Base-by-base conservation (phyloP, 2,329 filamentous ascomycete genomes). In the Xylogone sp. region DNA sequence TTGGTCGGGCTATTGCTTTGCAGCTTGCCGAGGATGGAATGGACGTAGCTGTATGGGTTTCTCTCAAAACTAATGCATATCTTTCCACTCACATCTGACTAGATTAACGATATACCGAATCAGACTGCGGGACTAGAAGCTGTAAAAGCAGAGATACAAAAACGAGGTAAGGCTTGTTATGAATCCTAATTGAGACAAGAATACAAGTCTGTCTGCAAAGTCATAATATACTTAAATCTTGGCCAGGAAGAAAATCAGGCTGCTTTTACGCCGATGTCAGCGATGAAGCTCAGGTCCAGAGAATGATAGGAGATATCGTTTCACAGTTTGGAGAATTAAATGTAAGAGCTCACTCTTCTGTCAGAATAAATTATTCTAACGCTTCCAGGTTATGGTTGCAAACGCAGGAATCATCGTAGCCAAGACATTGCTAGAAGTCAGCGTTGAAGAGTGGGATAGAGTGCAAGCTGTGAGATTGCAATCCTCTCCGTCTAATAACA, bases 1-100 rank as follows among this genome's bases (percentile, higher is more conserved):
- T 80, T 10, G 76, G 77, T 21, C 68, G 66, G 21, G 70, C 66
- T 34, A 68, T 78, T 42, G 75, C 74, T 18, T 61, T 73, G 24
- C 73, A 77, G 46, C 62, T 79, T 7, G 83, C 83, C 5, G 68
- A 73, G 20, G 84, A 87, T 55, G 84, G 84, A 49, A 88, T 87
- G 68, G 74, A 82, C 57, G 71, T 88, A 46, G 27, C 27, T 31
- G 27, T n/a, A n/a, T 31, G 8, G 13, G 27, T 31, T 13, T 8
- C 27, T 31, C 27, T 31, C 27, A 13, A 13, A 31, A 31, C 27
- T 13, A 7, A 31, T 31, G 13, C 7, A 31, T 13, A 13, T 13
- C 8, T 31, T 13, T 13, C 27, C 13, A 31, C 27, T 31, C 7
- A 31, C 27, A 8, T 7, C 27, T 31, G 8, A 13, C 13, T 13